Evolutionary conservation across 2,329 filamentous ascomycete genomes (phyloP).

Genomic region (Lasiodiplodia gonubiensis): DNA sequence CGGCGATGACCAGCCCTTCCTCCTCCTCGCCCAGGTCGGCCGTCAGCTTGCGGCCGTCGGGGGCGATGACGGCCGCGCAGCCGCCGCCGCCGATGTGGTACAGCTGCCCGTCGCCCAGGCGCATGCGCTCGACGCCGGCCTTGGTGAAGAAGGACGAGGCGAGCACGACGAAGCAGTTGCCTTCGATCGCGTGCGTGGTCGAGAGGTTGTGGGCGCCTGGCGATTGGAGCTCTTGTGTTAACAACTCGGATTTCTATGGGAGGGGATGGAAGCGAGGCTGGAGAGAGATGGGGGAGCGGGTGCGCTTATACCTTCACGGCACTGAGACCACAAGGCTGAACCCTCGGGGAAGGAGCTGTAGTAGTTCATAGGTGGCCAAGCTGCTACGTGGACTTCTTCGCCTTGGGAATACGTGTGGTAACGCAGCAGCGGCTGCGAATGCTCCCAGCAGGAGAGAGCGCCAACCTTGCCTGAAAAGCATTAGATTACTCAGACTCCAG

Average conservation of each 20-base stretch:
- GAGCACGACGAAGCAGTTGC: conserved; percentile 61
- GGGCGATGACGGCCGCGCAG: conserved; percentile 58
- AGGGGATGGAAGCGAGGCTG: too few relatives aligned
- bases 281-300: not conserved
- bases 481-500: too few relatives aligned
- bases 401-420: conserved; percentile 47
- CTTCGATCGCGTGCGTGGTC: conserved; percentile 63
- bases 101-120: conserved; percentile 49
- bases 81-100: conserved; percentile 53
- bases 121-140: conserved; percentile 52
- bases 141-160: conserved; percentile 55
- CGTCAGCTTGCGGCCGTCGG: conserved; percentile 57
- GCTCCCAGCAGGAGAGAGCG: conserved; percentile 49
- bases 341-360: conserved; percentile 9
- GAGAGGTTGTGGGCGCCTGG: conserved; percentile 53
- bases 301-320: not conserved
- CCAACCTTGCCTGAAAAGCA: conserved; percentile 40
- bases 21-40: conserved; percentile 46
- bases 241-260: not conserved
- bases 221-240: not conserved
- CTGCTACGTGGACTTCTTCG: conserved; percentile 50
- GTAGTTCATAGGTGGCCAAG: conserved; percentile 49
- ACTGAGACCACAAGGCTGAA: not conserved
- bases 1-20: conserved; percentile 59
- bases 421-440: conserved; percentile 51